Conservation (phyloP, 257 asterid genomes). For the Oldenlandia corymbosa region DNA sequence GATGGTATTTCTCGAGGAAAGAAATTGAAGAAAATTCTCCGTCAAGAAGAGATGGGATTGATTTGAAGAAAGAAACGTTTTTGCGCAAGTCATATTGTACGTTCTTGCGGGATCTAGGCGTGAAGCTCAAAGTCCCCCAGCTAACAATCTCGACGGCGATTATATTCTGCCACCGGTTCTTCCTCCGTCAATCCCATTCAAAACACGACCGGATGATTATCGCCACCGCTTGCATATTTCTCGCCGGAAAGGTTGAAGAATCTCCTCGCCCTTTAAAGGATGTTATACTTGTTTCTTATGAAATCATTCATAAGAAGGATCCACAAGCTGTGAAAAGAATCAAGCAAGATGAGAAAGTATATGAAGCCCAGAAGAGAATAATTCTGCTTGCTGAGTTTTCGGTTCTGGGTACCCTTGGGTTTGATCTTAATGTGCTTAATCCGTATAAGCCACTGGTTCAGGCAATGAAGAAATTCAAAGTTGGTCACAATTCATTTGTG, state of each 20-base stretch:
- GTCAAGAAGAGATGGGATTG: conserved; percentile 72
- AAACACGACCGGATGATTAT: too few species aligned
- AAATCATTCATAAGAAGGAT: conserved; percentile 79
- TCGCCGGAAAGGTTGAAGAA: conserved; percentile 99
- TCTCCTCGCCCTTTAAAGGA: conserved; percentile 94
- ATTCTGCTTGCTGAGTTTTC: conserved; percentile 75
- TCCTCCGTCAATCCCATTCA: too few species aligned
- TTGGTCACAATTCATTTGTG: conserved; percentile 84
- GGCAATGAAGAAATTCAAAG: conserved; percentile 85
- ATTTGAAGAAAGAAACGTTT: conserved; percentile 79
- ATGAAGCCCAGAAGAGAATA: conserved; percentile 84
- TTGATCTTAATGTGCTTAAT: conserved; percentile 74
- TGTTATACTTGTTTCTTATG: conserved; percentile 86
- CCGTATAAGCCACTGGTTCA: conserved; percentile 95
- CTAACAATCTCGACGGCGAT: too few species aligned
- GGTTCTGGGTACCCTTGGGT: conserved; percentile 86
- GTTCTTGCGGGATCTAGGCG: conserved; percentile 80
- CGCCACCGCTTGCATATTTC: conserved; percentile 95
- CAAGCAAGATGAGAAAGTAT: conserved; percentile 95
- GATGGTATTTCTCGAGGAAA: conserved; percentile 75
- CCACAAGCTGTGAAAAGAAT: conserved; percentile 69
- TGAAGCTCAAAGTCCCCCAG: conserved; percentile 94
- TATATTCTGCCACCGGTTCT: too few species aligned
- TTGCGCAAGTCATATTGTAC: conserved; percentile 80
- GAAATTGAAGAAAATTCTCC: conserved; percentile 92